Percentiles rank a stretch among this genome's conserved stretches.
phyloP scores from a whole-genome alignment of 306 rosid species.

The Cajanus cajan region DNA sequence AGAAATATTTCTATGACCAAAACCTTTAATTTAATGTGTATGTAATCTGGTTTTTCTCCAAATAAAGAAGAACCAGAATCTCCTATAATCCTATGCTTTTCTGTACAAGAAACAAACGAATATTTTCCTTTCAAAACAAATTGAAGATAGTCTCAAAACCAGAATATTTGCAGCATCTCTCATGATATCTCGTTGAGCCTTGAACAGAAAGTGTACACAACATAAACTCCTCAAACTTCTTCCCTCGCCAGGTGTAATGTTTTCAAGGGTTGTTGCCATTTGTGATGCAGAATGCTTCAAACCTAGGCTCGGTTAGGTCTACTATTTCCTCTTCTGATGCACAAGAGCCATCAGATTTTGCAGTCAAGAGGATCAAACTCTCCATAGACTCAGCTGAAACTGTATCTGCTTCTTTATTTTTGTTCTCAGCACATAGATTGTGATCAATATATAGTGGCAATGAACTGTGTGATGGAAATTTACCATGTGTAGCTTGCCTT shows the following conservation, averaged over 20 bases:
- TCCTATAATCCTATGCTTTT: constrained; percentile 36
- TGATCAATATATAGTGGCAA: constrained; percentile 41
- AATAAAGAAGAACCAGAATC: constrained; percentile 30
- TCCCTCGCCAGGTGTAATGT: not conserved
- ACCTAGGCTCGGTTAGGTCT: constrained; percentile 90
- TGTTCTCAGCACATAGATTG: constrained; percentile 28
- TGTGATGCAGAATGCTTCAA: constrained; percentile 69
- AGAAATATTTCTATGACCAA: constrained; percentile 14
- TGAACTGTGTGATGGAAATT: constrained; percentile 37
- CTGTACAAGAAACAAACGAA: constrained; percentile 53
- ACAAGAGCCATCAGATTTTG: constrained; percentile 45
- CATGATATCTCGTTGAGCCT: constrained; percentile 2
- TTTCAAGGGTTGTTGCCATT: constrained; percentile 41
- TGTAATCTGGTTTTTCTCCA: constrained; percentile 29
- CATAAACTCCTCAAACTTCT: not conserved
- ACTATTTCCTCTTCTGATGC: constrained; percentile 66
- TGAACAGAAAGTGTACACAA: not conserved
- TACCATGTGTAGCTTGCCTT: constrained; percentile 42
- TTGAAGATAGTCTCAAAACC: constrained; percentile 19
- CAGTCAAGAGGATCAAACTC: constrained; percentile 55
- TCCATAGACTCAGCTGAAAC: constrained; percentile 56
- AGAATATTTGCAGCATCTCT: constrained; percentile 24
- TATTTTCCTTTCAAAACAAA: constrained; percentile 26
- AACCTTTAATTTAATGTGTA: constrained; percentile 3
- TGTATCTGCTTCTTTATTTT: constrained; percentile 33